Evolutionary conservation across 108 stramenopile genomes (phyloP), one percentile per base, ranked within the genome.

Genomic region (Seminavis robusta): DNA sequence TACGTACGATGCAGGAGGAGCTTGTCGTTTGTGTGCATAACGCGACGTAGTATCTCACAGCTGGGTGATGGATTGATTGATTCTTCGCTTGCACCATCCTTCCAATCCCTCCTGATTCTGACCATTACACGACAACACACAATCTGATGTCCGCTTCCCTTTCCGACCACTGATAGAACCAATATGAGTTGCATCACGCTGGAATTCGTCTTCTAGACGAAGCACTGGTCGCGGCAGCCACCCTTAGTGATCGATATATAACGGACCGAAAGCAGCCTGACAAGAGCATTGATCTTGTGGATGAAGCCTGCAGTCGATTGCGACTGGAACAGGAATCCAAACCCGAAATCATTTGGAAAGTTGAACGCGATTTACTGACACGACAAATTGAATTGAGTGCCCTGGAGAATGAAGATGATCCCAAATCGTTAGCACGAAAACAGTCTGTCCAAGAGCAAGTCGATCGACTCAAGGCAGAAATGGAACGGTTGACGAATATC

Each of bases 231-330:
- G 80, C 94, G 0, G 97, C 97, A 15, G 95, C 92, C 17, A 84
- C 76, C 33, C 65, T 98, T 32, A 84, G 86, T 20, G 81, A 95
- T 56, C 85, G 97, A 24, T 98, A 98, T 81, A 90, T 98, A 45
- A 71, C 92, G 6, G 92, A 94, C 52, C 74, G 97, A 15, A 91
- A 88, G 47, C 87, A 95, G 46, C 97, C 97, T 0, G 97, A 96
- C 71, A 93, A 91, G 54, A 69, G 74, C 23, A 96, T 98, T 50
- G 97, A 98, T 67, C 65, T 98, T 30, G 81, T 98, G n/a, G 97
- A 98, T 63, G 97, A 98, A 76, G 95, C 97, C 13, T 84, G 81
- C 39, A 69, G 65, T 29, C 65, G 76, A 31, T 55, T 89, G 19
- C 71, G 83, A 42, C 46, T 89, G 37, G 88, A 84, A 66, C 88